These are phyloP conservation scores for Canariomyces notabilis DNA, from an alignment of 2,329 filamentous ascomycete genomes.

Conservation along the genomic window DNA sequence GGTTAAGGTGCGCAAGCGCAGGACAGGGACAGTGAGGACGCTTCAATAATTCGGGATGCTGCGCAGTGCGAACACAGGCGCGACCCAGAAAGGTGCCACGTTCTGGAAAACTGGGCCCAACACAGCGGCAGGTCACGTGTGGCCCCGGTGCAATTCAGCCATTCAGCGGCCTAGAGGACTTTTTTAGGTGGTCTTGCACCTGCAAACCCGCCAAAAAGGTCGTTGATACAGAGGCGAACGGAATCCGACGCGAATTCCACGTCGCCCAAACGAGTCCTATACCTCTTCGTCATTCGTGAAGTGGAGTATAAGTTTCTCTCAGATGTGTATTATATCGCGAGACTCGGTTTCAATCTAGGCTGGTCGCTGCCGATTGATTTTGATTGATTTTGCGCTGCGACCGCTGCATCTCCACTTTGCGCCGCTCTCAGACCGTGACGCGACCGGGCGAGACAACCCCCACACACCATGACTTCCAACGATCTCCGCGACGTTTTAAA, in stretches of 20 bases:
- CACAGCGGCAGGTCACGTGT: conserved; percentile 22
- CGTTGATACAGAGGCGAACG: conserved; percentile 5
- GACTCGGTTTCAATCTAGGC: conserved; percentile 3
- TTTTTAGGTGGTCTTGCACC: conserved; percentile 4
- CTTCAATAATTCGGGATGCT: background rate
- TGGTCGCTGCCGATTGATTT: background rate
- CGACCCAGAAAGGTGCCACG: conserved; percentile 46
- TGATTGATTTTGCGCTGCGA: background rate
- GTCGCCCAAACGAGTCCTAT: background rate
- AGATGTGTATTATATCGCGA: background rate
- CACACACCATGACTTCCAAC: conserved; percentile 61
- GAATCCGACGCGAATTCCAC: background rate
- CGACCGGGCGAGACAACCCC: conserved; percentile 16
- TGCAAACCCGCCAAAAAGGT: conserved; percentile 6
- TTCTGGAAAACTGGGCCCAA: conserved; percentile 36
- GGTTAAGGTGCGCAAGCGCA: background rate
- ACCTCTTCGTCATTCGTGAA: background rate
- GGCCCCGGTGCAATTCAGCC: background rate
- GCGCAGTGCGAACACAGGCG: conserved; percentile 7
- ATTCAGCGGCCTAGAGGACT: background rate
- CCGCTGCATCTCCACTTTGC: conserved; percentile 1
- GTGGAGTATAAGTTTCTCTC: background rate
- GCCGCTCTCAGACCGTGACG: conserved; percentile 5
- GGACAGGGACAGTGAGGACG: too few relatives aligned
- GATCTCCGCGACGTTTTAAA: conserved; percentile 88